These are phyloP conservation scores for Penicillium goetzii DNA, from an alignment of 495 filamentous ascomycete genomes.

Conservation along the genomic window DNA sequence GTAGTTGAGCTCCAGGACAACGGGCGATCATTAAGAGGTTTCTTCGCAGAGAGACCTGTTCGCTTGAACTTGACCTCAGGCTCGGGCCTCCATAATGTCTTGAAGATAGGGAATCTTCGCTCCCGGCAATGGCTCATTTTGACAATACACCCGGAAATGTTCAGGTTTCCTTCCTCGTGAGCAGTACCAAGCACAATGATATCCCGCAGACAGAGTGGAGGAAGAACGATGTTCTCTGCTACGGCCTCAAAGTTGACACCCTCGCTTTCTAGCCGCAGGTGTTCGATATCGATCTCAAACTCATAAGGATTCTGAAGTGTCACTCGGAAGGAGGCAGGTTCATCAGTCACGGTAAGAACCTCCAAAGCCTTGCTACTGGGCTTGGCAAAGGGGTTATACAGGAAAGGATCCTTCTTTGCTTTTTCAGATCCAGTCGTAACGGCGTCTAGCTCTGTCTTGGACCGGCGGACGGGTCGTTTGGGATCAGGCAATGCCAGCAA, in stretches of 20 bases:
- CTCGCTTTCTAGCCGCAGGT: conserved; percentile 71
- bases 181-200: conserved; percentile 73
- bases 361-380: conserved; percentile 63
- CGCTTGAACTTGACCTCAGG: conserved; percentile 73
- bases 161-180: conserved; percentile 64
- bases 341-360: conserved; percentile 72
- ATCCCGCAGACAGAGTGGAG: conserved; percentile 79
- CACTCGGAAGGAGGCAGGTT: conserved; percentile 74
- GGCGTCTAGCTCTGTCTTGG: conserved; percentile 69
- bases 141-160: conserved; percentile 76
- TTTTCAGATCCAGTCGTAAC: conserved; percentile 54
- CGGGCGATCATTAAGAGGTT: conserved; percentile 56
- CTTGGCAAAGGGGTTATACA: conserved; percentile 88
- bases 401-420: conserved; percentile 77
- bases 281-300: conserved; percentile 86
- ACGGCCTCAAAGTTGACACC: conserved; percentile 70
- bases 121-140: conserved; percentile 80
- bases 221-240: conserved; percentile 67
- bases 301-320: conserved; percentile 93
- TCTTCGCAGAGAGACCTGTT: conserved; percentile 66
- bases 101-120: conserved; percentile 82
- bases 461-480: conserved; percentile 69
- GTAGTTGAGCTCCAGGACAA: conserved; percentile 56
- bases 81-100: conserved; percentile 72
- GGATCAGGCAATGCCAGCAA: conserved; percentile 57